Evolutionary conservation across 1,139 yeast species (phyloP).

Genomic region (Magnusiomyces suaveolens): DNA sequence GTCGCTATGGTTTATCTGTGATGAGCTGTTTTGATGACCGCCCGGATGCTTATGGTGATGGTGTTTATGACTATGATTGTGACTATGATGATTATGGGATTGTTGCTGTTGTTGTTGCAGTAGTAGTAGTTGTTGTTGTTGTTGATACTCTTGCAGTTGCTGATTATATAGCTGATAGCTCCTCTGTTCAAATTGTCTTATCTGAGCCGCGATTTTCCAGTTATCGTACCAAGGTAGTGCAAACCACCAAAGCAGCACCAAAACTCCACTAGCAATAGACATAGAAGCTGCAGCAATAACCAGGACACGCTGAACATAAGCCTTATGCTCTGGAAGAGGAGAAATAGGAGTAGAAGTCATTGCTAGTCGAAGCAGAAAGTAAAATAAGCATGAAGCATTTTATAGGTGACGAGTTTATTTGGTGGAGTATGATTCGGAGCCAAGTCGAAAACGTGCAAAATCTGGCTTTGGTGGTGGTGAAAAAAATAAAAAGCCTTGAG

Average conservation of each 20-base stretch:
- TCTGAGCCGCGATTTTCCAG: background rate
- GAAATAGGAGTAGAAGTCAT: background rate
- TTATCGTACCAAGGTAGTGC: conserved; percentile 8
- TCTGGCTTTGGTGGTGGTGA: background rate
- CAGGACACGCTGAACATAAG: conserved; percentile 10
- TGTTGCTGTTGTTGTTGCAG: background rate
- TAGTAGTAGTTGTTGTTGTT: background rate
- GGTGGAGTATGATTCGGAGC: too few relatives aligned
- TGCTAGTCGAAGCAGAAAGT: background rate
- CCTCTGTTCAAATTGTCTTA: background rate
- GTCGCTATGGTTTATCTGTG: background rate
- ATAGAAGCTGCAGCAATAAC: conserved; percentile 11
- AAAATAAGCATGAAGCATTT: background rate
- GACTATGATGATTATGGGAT: background rate
- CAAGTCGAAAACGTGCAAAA: too few relatives aligned
- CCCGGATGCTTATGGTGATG: background rate
- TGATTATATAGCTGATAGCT: background rate
- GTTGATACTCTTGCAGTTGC: background rate
- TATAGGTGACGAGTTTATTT: background rate
- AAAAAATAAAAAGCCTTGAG: background rate
- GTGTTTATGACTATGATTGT: background rate
- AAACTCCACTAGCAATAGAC: conserved; percentile 11
- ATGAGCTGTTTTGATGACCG: too few relatives aligned
- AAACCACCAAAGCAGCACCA: conserved; percentile 15
- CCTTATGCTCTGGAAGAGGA: conserved; percentile 5